Conservation (phyloP, 192 early-diverging fungal species). For the Podila minutissima region DNA sequence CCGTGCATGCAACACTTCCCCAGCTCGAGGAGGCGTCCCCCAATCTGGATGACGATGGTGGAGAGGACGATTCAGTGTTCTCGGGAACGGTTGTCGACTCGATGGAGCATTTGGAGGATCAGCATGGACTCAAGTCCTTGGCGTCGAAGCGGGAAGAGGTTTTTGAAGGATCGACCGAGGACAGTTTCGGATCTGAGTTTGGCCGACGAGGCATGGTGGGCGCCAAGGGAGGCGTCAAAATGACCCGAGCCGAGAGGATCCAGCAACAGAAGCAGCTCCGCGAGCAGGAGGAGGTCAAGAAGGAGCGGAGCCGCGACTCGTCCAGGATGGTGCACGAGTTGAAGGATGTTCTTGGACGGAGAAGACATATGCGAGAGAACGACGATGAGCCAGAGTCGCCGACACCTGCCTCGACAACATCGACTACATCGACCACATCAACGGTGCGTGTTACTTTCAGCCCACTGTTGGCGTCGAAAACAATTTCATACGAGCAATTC, state of each 20-base stretch:
- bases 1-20: neutral
- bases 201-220: slow-evolving; percentile 7
- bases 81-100: slow-evolving; percentile 28
- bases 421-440: neutral
- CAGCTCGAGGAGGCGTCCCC: neutral
- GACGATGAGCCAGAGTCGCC: slow-evolving; percentile 23
- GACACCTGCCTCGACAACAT: neutral
- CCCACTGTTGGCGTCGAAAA: neutral
- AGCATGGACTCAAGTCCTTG: slow-evolving; percentile 22
- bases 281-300: slow-evolving; percentile 53
- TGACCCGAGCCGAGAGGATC: slow-evolving; percentile 62
- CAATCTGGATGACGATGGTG: slow-evolving; percentile 1
- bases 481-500: neutral
- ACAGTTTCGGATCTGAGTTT: neutral
- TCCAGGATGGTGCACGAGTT: slow-evolving; percentile 67
- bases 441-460: neutral
- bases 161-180: slow-evolving; percentile 59
- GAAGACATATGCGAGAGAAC: slow-evolving; percentile 26
- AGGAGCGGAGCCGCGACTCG: slow-evolving; percentile 38
- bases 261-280: slow-evolving; percentile 52
- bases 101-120: slow-evolving; percentile 35
- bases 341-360: slow-evolving; percentile 63
- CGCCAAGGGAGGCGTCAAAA: slow-evolving; percentile 22
- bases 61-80: slow-evolving; percentile 3
- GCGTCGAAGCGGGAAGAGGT: slow-evolving; percentile 55